Evolutionary conservation across 2,329 filamentous ascomycete genomes (phyloP).

Genomic region (Cladophialophora carrionii): DNA sequence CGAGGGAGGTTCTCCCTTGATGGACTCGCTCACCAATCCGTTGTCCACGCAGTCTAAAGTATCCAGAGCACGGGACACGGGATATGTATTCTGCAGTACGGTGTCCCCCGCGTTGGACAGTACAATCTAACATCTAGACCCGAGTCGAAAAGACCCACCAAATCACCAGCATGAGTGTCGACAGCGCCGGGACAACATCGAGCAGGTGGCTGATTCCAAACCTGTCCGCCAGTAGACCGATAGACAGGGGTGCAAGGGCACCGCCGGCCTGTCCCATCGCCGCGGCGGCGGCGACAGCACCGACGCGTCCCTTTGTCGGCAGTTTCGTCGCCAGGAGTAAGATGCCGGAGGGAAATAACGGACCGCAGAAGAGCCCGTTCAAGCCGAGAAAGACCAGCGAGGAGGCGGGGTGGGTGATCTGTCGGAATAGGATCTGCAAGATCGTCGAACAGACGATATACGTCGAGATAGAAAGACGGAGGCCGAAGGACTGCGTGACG

Average conservation of each 20-base stretch:
- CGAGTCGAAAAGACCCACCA: conserved; percentile 22
- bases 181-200: conserved; percentile 21
- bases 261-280: conserved; percentile 52
- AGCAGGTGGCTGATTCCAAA: conserved; percentile 27
- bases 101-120: not conserved
- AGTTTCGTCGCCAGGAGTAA: conserved; percentile 46
- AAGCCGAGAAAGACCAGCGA: conserved; percentile 43
- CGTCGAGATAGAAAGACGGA: conserved; percentile 38
- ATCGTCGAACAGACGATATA: conserved; percentile 37
- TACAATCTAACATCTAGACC: not conserved
- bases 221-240: conserved; percentile 42
- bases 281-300: conserved; percentile 51
- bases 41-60: not conserved
- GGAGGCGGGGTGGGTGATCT: conserved; percentile 26
- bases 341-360: conserved; percentile 50
- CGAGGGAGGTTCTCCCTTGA: no score
- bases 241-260: conserved; percentile 49
- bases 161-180: conserved; percentile 18
- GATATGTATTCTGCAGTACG: not conserved
- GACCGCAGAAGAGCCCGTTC: conserved; percentile 49
- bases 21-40: no score
- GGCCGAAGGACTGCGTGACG: conserved; percentile 43
- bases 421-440: conserved; percentile 23
- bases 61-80: not conserved
- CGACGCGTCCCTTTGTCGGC: conserved; percentile 48